phyloP scores from a whole-genome alignment of 148 eudicot species.

The Talinum fruticosum region DNA sequence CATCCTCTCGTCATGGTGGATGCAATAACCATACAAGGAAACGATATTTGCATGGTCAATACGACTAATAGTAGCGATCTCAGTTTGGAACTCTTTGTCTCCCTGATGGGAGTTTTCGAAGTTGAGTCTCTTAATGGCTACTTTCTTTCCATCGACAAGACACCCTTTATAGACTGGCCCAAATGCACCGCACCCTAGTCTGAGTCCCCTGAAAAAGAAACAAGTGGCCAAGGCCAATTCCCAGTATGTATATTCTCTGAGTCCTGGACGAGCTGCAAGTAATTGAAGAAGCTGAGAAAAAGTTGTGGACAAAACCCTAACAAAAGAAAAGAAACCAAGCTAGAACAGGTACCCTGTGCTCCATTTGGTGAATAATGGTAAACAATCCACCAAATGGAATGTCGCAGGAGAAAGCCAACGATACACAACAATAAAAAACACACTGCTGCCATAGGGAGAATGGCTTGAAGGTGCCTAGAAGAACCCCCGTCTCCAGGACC shows the following conservation, averaged over 20 bases:
- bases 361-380: background rate
- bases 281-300: background rate
- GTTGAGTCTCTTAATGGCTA: constrained; percentile 23
- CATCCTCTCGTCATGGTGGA: background rate
- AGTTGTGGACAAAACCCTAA: background rate
- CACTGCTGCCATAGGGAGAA: background rate
- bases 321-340: background rate
- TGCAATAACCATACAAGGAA: constrained; percentile 14
- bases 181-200: background rate
- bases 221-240: background rate
- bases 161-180: background rate
- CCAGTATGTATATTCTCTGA: background rate
- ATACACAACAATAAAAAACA: background rate
- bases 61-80: background rate
- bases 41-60: background rate
- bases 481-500: too few relatives aligned
- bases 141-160: background rate
- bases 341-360: background rate
- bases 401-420: background rate
- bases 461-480: background rate
- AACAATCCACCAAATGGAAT: background rate
- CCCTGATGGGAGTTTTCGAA: background rate
- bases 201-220: background rate
- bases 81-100: background rate
- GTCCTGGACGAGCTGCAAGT: background rate